phyloP scores from a whole-genome alignment of 176 grass and related monocot species.

The Raddia distichophylla region DNA sequence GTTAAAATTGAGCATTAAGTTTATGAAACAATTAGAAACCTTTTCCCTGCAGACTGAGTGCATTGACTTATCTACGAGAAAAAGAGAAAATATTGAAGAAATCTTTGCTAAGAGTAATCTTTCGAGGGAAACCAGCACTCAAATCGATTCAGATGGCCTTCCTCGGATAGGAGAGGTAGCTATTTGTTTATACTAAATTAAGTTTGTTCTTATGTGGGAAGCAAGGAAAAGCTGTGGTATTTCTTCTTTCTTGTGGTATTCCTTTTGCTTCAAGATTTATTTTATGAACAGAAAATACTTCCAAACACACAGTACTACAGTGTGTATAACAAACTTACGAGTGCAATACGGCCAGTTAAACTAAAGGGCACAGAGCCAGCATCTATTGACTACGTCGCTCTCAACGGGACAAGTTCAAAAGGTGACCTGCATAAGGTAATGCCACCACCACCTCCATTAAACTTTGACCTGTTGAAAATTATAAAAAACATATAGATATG shows the following conservation, averaged over 20 bases:
- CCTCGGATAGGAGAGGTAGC: constrained; percentile 82
- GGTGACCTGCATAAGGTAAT: constrained; percentile 71
- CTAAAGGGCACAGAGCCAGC: constrained; percentile 85
- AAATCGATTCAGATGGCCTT: constrained; percentile 90
- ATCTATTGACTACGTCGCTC: constrained; percentile 77
- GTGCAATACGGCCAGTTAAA: constrained; percentile 50
- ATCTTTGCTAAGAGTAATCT: constrained; percentile 72
- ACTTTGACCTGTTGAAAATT: constrained; percentile 32
- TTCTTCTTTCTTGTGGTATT: constrained; percentile 11
- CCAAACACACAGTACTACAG: constrained; percentile 79
- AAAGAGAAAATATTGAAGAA: constrained; percentile 59
- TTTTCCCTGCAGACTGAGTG: constrained; percentile 73
- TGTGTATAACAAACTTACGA: constrained; percentile 74
- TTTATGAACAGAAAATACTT: constrained; percentile 66
- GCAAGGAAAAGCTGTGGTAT: background rate
- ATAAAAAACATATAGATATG: constrained; percentile 4
- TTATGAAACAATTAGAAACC: background rate
- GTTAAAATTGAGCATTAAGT: constrained; percentile 2
- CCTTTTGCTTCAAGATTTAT: constrained; percentile 31
- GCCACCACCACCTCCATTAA: constrained; percentile 1
- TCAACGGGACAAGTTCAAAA: constrained; percentile 79
- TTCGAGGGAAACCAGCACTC: constrained; percentile 47
- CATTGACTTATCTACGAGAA: constrained; percentile 71
- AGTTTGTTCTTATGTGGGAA: constrained; percentile 18
- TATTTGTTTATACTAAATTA: constrained; percentile 30